A percentile compares a stretch with the other conserved stretches of the same genome.
Evolutionary conservation across 78 protist genomes (phyloP).

Genomic region (Monocercomonoides exilis): DNA sequence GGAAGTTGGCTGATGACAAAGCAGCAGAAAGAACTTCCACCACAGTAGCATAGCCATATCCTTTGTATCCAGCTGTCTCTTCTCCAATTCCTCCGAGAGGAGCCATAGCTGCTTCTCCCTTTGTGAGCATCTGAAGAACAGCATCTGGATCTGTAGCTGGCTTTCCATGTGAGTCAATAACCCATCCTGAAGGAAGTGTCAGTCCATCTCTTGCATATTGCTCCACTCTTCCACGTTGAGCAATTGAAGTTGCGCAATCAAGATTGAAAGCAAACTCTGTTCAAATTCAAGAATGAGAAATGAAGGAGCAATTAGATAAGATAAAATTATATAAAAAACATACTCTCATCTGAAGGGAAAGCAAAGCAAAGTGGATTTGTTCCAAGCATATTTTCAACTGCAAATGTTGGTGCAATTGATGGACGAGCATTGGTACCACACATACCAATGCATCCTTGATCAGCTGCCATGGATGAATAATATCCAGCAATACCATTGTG

Average conservation of each 20-base stretch:
- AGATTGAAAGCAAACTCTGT: background rate
- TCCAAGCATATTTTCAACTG: conserved; percentile 23
- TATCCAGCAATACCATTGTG: conserved; percentile 30
- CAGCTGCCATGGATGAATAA: background rate
- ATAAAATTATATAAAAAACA: background rate
- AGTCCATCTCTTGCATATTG: background rate
- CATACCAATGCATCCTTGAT: conserved; percentile 18
- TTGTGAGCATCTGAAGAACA: background rate
- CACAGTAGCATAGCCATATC: conserved; percentile 32
- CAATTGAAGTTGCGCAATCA: conserved; percentile 30
- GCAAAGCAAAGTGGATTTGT: conserved; percentile 29
- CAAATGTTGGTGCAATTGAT: conserved; percentile 28
- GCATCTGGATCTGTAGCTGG: background rate
- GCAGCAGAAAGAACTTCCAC: conserved; percentile 23
- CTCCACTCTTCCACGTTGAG: conserved; percentile 31
- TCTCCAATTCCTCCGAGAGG: conserved; percentile 32
- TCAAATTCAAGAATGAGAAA: background rate
- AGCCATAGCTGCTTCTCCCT: background rate
- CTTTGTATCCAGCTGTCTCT: conserved; percentile 31
- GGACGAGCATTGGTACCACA: conserved; percentile 34
- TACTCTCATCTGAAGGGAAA: conserved; percentile 32
- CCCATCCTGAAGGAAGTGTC: conserved; percentile 19
- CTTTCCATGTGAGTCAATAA: conserved; percentile 18
- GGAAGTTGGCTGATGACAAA: conserved; percentile 14
- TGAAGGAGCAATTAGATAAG: background rate